Evolutionary conservation across 2,329 filamentous ascomycete species (phyloP).

Genomic region (Penicillium digitatum): DNA sequence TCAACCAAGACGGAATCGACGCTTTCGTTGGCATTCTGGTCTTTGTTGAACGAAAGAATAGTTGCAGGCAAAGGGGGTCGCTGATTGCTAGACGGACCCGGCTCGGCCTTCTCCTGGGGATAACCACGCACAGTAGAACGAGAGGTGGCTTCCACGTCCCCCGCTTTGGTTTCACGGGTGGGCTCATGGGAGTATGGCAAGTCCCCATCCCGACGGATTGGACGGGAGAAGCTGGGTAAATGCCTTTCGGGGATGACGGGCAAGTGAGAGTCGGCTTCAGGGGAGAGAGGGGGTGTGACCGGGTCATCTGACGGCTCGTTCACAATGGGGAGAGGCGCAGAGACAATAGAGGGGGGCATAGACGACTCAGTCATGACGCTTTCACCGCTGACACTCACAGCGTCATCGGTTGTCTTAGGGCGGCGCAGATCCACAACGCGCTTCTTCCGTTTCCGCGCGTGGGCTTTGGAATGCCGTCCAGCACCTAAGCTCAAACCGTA

Average conservation of each 20-base stretch:
- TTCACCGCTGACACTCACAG: constrained; percentile 43
- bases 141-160: constrained; percentile 35
- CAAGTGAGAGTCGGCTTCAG: constrained; percentile 34
- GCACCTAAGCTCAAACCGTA: constrained; percentile 41
- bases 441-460: constrained; percentile 46
- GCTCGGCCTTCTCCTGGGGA: constrained; percentile 27
- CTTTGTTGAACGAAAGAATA: constrained; percentile 35
- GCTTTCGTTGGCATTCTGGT: constrained; percentile 31
- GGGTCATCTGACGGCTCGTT: constrained; percentile 58
- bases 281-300: constrained; percentile 51
- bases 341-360: constrained; percentile 47
- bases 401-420: constrained; percentile 40
- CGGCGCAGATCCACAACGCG: constrained; percentile 47
- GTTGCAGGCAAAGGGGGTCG: constrained; percentile 31
- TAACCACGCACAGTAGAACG: constrained; percentile 27
- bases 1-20: constrained; percentile 48
- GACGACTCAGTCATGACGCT: constrained; percentile 40
- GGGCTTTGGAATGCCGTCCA: constrained; percentile 44
- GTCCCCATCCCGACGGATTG: constrained; percentile 24
- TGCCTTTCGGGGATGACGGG: constrained; percentile 36
- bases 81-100: constrained; percentile 22
- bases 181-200: constrained; percentile 27
- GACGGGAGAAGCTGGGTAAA: constrained; percentile 28
- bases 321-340: constrained; percentile 54
- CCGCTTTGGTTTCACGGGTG: constrained; percentile 14